Percentiles rank a stretch among this genome's conserved stretches.
Evolutionary conservation across 768 basidiomycete species (phyloP).

Genomic region (Cyathus striatus): DNA sequence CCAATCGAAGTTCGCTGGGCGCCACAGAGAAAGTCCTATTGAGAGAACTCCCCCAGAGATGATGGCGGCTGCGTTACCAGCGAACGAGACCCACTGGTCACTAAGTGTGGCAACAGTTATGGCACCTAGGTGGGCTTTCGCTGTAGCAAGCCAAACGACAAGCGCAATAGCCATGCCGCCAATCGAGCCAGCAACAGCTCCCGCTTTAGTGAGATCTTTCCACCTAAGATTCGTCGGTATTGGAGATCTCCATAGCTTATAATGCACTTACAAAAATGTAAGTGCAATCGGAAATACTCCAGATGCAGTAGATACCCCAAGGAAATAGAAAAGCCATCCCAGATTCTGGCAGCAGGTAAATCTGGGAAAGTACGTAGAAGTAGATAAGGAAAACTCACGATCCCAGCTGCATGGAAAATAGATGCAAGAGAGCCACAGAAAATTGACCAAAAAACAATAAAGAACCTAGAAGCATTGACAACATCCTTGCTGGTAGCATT

Average conservation of each 20-base stretch:
- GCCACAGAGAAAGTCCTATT: slow-evolving; percentile 14
- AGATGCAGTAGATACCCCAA: slow-evolving; percentile 16
- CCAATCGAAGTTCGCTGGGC: slow-evolving; percentile 20
- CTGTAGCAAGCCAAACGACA: slow-evolving; percentile 18
- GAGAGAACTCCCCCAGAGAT: slow-evolving; percentile 17
- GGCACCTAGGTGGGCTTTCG: slow-evolving; percentile 10
- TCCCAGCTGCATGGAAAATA: slow-evolving; percentile 16
- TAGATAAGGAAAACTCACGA: slow-evolving; percentile 7
- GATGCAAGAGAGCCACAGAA: slow-evolving; percentile 20
- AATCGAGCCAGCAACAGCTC: slow-evolving; percentile 16
- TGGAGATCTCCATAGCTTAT: not conserved
- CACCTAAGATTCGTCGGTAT: slow-evolving; percentile 10
- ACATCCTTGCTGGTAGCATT: slow-evolving; percentile 7
- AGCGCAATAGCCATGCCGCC: slow-evolving; percentile 18
- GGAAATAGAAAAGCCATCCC: slow-evolving; percentile 20
- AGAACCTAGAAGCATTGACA: slow-evolving; percentile 6
- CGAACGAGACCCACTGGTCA: slow-evolving; percentile 17
- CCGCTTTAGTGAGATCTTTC: slow-evolving; percentile 13
- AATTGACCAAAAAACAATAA: slow-evolving; percentile 11
- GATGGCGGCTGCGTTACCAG: slow-evolving; percentile 18
- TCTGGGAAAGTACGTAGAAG: not conserved
- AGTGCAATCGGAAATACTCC: slow-evolving; percentile 17
- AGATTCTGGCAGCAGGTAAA: slow-evolving; percentile 10
- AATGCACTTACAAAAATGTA: slow-evolving; percentile 4
- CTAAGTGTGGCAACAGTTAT: slow-evolving; percentile 18